Evolutionary conservation across 768 basidiomycete species (phyloP), one percentile per base, ranked within the genome.

Genomic region (Tulasnella sp.): DNA sequence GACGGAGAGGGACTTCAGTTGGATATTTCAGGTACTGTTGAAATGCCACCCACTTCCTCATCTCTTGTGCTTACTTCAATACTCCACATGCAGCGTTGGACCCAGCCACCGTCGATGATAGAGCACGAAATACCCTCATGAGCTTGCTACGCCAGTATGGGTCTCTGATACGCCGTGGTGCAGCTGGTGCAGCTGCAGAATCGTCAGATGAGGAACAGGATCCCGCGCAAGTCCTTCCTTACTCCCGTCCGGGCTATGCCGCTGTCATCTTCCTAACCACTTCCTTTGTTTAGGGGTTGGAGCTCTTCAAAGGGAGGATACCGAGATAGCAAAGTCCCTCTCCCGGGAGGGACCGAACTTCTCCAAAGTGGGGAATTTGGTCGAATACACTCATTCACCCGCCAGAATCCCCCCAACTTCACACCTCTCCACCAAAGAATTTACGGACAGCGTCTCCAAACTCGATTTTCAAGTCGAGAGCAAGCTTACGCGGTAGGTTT

Each of bases 301-400:
- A 48, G 72, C 72, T 55, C 67, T 74, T 46, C 48, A 61, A 73
- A 79, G 71, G 71, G 74, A 32, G 79, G 55, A 44, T 78, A 37
- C 74, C 35, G 35, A 73, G 57, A 70, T 32, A 71, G 32, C 32
- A 89, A 83, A 26, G 88, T 91, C 78, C 92, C 93, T 7, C 88
- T 91, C 83, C 81, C 88, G 73, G 86, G 85, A 42, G 95, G 95
- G 2, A 81, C 90, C 20, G 86, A 88, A 57, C 86, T 97, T 16
- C 86, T 94, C 13, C 88, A 88, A 80, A 87, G 90, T 80, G 95
- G 95, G 70, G 92, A 95, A 75, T 97, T 95, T 83, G 94, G 94
- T 23, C 84, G 88, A 78, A 86, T 93, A 44, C 86, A 46, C 84
- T 86, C 76, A 37, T 57, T 20, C 55, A 18, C n/a, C 57, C 55